Base-by-base conservation (phyloP, 805 yeast genomes). In the Teunomyces tritomae region DNA sequence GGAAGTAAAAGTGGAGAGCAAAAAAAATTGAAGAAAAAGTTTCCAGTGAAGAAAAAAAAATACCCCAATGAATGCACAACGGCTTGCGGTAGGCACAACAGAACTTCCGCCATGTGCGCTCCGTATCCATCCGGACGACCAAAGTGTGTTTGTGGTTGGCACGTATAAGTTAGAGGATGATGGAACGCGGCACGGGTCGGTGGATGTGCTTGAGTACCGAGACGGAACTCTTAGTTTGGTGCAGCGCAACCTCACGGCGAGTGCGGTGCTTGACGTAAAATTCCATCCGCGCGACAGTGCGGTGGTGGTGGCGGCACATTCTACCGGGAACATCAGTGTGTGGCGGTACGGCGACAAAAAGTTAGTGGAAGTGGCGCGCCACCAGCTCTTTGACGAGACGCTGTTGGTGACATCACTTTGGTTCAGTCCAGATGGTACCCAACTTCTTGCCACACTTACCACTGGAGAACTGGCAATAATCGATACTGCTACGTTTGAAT, bases 21-120 rank as follows among this genome's bases (percentile, higher is more conserved):
- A 10, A 40, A 28, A 24, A 28, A 40, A 26, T 8, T 3, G 14
- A 9, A 11, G 26, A 17, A 7, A 27, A n/a, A 20, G 6, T 39
- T 39, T 17, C 30, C 24, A 20, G 24, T 5, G 14, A 30, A 30
- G 11, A 32, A n/a, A 7, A 13, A 5, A 24, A 27, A 17, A 2
- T 26, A n/a, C n/a, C 14, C 28, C 43, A 24, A 35, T 35, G 46
- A 44, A 30, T 8, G 47, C 55, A 36, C 47, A 55, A 37, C 51
- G 75, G 46, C 28, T 62, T 1, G 62, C 69, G 3, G 52, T 55
- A 1, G 64, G 73, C 3, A 67, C 65, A 20, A 73, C 92, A 0
- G 64, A 69, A 1, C 68, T 82, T 2, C 98, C 98, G 1, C 97
- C 98, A 1, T 94, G 98, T 62, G 84, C 88, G 39, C 64, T 92